phyloP scores from a whole-genome alignment of 768 basidiomycete genomes.

The Leccinum broughii region DNA sequence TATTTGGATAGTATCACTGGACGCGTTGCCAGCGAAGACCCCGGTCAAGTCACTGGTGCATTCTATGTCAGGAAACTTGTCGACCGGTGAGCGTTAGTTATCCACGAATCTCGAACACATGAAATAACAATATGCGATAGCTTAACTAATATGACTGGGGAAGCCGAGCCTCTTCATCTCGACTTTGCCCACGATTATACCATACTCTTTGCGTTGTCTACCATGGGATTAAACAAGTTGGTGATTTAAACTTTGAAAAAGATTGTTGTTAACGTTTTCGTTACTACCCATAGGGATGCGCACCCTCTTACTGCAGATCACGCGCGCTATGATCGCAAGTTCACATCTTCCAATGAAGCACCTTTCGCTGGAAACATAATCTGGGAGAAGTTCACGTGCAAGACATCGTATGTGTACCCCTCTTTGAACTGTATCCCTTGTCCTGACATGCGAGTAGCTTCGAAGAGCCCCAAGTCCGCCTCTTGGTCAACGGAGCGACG shows the following conservation, averaged over 20 bases:
- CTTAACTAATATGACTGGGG: conserved; percentile 34
- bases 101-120: not conserved
- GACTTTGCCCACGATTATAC: conserved; percentile 44
- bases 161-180: conserved; percentile 35
- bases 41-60: conserved; percentile 38
- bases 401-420: conserved; percentile 28
- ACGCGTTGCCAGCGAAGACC: conserved; percentile 25
- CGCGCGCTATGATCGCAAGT: conserved; percentile 34
- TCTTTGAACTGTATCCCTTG: not conserved
- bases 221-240: conserved; percentile 39
- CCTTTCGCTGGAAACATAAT: conserved; percentile 45
- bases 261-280: not conserved
- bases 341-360: conserved; percentile 37
- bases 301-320: conserved; percentile 29
- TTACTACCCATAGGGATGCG: conserved; percentile 29
- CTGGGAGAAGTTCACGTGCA: conserved; percentile 44
- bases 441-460: conserved; percentile 25
- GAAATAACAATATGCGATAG: conserved; percentile 14
- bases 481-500: conserved; percentile 41
- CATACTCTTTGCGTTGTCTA: conserved; percentile 39
- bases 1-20: conserved; percentile 36
- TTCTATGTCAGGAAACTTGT: conserved; percentile 41
- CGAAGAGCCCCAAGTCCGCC: conserved; percentile 39
- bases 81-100: conserved; percentile 30
- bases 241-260: not conserved